Evolutionary conservation across 768 basidiomycete species (phyloP), one percentile per base, ranked within the genome.

Genomic region (Pulveroboletus sp.): DNA sequence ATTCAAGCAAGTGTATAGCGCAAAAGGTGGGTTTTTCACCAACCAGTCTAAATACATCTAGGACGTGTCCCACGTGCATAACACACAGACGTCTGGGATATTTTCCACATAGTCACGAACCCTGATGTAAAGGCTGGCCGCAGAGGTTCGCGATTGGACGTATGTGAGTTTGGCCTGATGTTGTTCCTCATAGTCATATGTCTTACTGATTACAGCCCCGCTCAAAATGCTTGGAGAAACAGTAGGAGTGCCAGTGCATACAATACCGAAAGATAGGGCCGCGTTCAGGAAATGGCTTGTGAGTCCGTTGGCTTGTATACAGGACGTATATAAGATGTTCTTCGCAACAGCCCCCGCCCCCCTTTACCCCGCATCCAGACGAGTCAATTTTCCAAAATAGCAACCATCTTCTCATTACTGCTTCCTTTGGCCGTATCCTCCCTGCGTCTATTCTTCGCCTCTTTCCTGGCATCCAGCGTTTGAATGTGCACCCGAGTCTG

Each of bases 401-500:
- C 4, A 67, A 74, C 12, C 79, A 87, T 51, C 61, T 94, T 25
- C 74, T 97, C 9, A 60, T 97, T 6, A 93, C 93, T 1, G 90
- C 94, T 6, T 95, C 94, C 1, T 95, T 95, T 54, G 94, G 94
- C 1, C 85, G 87, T 39, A 92, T 94, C 55, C 76, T 97, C 12
- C 78, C 90, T 0, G 62, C 72, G 5, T 59, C 72, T 3, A 71
- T 88, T 44, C 78, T 97, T 14, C 61, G 72, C 13, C 71, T 76
- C 34, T 95, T 95, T 59, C 75, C 69, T 1, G 71, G 72, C 0
- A 58, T 66, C 0, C 78, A 80, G 39, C 72, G 86, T 20, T 72
- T 97, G 32, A 97, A 97, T 60, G 81, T 97, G 6, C 94, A 97
- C 59, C 92, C 93, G 0, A 94, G 93, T 31, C 70, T 92, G 1